These are phyloP conservation scores for Kwoniella europaea DNA, from an alignment of 768 basidiomycete species.

Conservation along the genomic window DNA sequence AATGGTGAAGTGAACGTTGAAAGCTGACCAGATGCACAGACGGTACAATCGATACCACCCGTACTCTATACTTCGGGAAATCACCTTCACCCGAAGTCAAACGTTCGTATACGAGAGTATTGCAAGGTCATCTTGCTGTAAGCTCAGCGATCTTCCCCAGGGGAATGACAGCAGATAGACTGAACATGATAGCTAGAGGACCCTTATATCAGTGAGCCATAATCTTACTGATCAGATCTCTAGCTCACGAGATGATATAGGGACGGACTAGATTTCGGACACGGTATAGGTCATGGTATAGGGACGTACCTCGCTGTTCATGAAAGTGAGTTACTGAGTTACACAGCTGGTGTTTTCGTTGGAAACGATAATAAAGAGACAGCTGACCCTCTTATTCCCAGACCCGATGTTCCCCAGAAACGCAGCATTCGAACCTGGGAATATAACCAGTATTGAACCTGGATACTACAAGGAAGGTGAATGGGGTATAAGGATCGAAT, in stretches of 20 bases:
- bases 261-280: conserved; percentile 57
- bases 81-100: conserved; percentile 76
- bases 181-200: conserved; percentile 87
- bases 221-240: background rate
- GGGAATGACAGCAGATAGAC: conserved; percentile 78
- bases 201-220: conserved; percentile 69
- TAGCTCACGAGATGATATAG: conserved; percentile 1
- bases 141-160: conserved; percentile 88
- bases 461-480: conserved; percentile 81
- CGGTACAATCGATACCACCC: conserved; percentile 71
- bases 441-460: conserved; percentile 92
- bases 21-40: conserved; percentile 69
- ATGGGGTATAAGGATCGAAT: conserved; percentile 93
- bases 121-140: conserved; percentile 97
- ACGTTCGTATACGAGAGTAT: conserved; percentile 89
- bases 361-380: background rate
- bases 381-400: conserved; percentile 17
- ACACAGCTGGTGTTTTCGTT: no score
- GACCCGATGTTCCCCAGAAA: conserved; percentile 73
- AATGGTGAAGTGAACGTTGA: no score
- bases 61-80: conserved; percentile 72
- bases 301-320: conserved; percentile 56
- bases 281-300: conserved; percentile 58
- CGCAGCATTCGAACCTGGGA: conserved; percentile 76
- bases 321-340: conserved; percentile 51